These are phyloP conservation scores for Mytilinidion resinicola DNA, from an alignment of 495 filamentous ascomycete species.

Conservation along the genomic window DNA sequence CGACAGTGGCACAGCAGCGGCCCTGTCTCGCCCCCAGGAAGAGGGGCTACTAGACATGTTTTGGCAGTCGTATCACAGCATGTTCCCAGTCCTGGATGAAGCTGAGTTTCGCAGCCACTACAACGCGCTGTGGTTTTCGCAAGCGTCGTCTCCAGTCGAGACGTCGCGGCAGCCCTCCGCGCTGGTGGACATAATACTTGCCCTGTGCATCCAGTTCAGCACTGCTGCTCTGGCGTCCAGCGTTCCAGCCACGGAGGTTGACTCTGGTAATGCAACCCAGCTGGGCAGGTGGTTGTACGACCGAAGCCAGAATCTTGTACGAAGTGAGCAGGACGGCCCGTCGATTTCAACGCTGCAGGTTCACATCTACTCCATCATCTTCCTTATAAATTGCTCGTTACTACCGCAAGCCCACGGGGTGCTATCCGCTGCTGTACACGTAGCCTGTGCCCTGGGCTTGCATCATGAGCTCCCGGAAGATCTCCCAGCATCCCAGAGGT, in stretches of 20 bases:
- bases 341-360: constrained; percentile 49
- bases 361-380: constrained; percentile 42
- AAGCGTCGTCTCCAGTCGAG: constrained; percentile 11
- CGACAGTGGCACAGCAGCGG: not conserved
- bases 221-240: constrained; percentile 27
- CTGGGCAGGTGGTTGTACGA: constrained; percentile 43
- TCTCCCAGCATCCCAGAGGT: constrained; percentile 34
- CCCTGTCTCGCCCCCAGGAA: constrained; percentile 39
- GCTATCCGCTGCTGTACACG: constrained; percentile 40
- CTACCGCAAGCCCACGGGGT: constrained; percentile 46
- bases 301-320: constrained; percentile 43
- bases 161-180: constrained; percentile 43
- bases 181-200: constrained; percentile 50
- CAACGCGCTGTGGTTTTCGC: constrained; percentile 39
- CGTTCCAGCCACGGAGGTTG: constrained; percentile 4
- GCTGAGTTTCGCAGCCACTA: constrained; percentile 45
- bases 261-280: constrained; percentile 37
- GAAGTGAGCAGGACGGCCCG: constrained; percentile 45
- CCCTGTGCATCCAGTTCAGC: constrained; percentile 50
- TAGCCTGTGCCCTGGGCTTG: constrained; percentile 47
- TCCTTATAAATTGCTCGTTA: constrained; percentile 43
- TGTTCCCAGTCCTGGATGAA: constrained; percentile 42
- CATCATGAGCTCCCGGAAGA: constrained; percentile 43
- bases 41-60: constrained; percentile 45
- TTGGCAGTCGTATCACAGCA: constrained; percentile 45